These are phyloP conservation scores for Penicillium ucsense DNA, from an alignment of 495 filamentous ascomycete species.

Conservation along the genomic window DNA sequence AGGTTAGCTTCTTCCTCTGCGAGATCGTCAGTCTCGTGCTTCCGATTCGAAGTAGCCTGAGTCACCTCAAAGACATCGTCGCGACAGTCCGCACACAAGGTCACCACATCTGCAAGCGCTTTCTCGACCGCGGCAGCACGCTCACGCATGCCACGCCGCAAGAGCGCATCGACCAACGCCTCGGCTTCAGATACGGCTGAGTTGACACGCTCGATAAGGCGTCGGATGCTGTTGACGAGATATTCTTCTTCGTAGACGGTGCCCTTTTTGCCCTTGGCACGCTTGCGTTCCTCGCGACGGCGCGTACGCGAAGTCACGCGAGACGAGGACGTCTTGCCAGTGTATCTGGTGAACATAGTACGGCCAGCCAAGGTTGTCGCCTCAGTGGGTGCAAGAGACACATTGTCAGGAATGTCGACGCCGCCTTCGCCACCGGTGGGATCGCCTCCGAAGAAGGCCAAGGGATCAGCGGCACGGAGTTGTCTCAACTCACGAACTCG, in stretches of 20 bases:
- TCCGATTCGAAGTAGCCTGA: neutral
- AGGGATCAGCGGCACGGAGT: conserved; percentile 73
- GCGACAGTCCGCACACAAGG: conserved; percentile 51
- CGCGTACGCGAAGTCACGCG: conserved; percentile 76
- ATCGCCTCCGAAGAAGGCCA: conserved; percentile 67
- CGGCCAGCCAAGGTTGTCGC: conserved; percentile 59
- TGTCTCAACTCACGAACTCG: conserved; percentile 70
- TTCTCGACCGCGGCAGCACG: conserved; percentile 68
- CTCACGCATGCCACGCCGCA: conserved; percentile 78
- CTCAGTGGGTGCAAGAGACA: conserved; percentile 82
- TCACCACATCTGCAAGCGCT: conserved; percentile 59
- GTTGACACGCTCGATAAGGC: conserved; percentile 80
- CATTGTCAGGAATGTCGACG: conserved; percentile 75
- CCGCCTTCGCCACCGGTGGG: conserved; percentile 39
- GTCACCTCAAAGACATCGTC: conserved; percentile 54
- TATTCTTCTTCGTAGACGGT: conserved; percentile 98
- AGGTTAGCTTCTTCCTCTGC: conserved; percentile 8
- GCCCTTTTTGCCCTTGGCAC: conserved; percentile 87
- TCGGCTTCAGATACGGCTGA: conserved; percentile 54
- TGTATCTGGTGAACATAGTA: conserved; percentile 87
- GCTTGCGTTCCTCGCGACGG: conserved; percentile 83
- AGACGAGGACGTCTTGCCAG: conserved; percentile 61
- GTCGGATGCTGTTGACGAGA: conserved; percentile 73
- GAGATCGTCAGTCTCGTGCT: neutral
- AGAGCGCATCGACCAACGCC: conserved; percentile 60